Conservation (phyloP, 2,329 filamentous ascomycete species). For the Verticillium nonalfalfae region DNA sequence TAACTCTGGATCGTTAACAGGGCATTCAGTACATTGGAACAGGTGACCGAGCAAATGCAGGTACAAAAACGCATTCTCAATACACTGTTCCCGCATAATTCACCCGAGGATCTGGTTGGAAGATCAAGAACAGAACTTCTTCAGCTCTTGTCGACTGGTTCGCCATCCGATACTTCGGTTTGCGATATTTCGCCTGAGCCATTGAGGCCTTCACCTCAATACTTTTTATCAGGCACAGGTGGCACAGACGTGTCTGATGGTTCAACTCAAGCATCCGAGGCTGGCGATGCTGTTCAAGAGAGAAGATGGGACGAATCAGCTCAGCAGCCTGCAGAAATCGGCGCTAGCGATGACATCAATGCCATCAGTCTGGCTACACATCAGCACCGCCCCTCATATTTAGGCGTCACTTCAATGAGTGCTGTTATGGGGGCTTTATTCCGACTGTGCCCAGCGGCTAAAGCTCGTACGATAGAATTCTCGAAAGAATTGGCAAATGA, state of each 20-base stretch:
- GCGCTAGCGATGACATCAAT: conserved; percentile 24
- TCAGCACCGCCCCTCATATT: conserved; percentile 50
- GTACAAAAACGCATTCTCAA: conserved; percentile 15
- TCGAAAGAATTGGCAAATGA: conserved; percentile 14
- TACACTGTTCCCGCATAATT: conserved; percentile 14
- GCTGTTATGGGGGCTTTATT: conserved; percentile 54
- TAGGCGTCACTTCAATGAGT: conserved; percentile 59
- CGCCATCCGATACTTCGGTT: background rate
- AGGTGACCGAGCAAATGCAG: conserved; percentile 16
- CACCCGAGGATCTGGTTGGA: conserved; percentile 10
- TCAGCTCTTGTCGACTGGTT: conserved; percentile 3
- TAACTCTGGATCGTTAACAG: too few species aligned
- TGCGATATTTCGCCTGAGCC: too few species aligned
- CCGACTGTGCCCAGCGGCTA: conserved; percentile 21
- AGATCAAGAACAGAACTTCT: conserved; percentile 16
- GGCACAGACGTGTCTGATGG: conserved; percentile 8
- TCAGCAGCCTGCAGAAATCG: conserved; percentile 14
- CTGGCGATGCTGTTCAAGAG: conserved; percentile 18
- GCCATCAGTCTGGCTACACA: conserved; percentile 41
- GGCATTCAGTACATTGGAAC: conserved; percentile 15
- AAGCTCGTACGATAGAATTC: conserved; percentile 17
- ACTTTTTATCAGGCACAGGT: too few species aligned
- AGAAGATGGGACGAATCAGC: conserved; percentile 21
- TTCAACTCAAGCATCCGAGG: conserved; percentile 18
- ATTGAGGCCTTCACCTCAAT: too few species aligned